Evolutionary conservation across 2,329 filamentous ascomycete species (phyloP), one percentile per base, ranked within the genome.

Genomic region (Ilyonectria destructans): DNA sequence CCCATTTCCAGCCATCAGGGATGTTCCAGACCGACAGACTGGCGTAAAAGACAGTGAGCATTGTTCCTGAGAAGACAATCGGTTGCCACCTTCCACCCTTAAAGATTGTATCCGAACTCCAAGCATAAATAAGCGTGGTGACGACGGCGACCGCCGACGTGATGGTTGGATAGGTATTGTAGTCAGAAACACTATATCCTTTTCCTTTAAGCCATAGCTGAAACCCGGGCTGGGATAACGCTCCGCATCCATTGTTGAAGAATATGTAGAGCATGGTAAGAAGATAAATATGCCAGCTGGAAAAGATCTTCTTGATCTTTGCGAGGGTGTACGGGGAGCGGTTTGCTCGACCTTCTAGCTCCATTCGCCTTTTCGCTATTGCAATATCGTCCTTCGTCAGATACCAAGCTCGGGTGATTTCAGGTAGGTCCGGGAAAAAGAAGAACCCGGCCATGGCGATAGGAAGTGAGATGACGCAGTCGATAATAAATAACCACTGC

Each of bases 241-340:
- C 80, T 2, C 80, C 82, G 19, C 69, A 71, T 2, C 85, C 88
- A 71, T 92, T 92, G 78, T 90, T 91, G 82, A 91, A 92, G 48
- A 87, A 85, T 74, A 92, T 84, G 75, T 92, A 92, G 1, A 91
- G 78, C 0, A 88, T 67, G 0, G 85, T 85, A 13, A 93, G 81
- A 0, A 86, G 71, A 62, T 90, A 92, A 1, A 92, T 88, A 69
- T 90, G 90, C 90, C 91, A 92, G 6, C 86, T 88, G 0, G 84
- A 83, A 64, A 92, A 87, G 19, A 92, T 91, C 72, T 86, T 88
- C 77, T 84, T 85, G 45, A 92, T 73, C 78, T 90, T 91, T 79
- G 75, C 72, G 59, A 76, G 76, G 0, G 82, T 84, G 65, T 79
- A 85, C 0, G 79, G 78, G 0, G 80, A 79, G 0, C 84, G 78